Evolutionary conservation across 163 green algal genomes (phyloP).

Genomic region (Chlamydomonas reinhardtii): DNA sequence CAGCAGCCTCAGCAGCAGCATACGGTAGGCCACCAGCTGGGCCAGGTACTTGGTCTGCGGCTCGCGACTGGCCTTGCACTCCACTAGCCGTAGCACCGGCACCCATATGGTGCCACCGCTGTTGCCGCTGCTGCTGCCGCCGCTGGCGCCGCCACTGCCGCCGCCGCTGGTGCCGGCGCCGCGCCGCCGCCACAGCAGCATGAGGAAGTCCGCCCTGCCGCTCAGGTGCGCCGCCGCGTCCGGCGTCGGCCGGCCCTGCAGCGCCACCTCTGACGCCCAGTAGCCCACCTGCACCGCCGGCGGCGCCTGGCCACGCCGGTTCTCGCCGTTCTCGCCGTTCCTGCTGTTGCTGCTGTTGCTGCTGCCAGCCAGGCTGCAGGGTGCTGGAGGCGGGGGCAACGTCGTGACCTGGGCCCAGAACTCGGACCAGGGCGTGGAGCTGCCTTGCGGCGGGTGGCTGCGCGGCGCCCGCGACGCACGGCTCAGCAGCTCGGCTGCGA

Average conservation of each 20-base stretch:
- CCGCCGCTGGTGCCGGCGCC: background rate
- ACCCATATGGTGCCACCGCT: background rate
- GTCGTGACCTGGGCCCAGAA: background rate
- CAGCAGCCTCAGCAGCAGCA: conserved; percentile 11
- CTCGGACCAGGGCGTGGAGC: background rate
- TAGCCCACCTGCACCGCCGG: background rate
- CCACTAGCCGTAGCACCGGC: conserved; percentile 28
- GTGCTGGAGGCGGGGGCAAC: background rate
- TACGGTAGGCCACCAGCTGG: conserved; percentile 30
- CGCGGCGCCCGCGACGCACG: background rate
- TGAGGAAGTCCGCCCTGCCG: conserved; percentile 30
- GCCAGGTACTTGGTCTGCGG: conserved; percentile 12
- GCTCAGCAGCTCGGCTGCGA: background rate
- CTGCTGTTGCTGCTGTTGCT: background rate
- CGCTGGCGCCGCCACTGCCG: no score
- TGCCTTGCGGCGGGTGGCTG: background rate
- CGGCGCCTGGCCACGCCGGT: background rate
- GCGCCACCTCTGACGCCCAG: conserved; percentile 29
- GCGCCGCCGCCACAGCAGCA: conserved; percentile 31
- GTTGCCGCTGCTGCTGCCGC: background rate
- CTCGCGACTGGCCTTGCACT: conserved; percentile 33
- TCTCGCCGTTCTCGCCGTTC: no score
- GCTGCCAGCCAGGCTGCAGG: no score
- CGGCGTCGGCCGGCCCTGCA: background rate
- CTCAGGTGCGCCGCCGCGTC: background rate